These are phyloP conservation scores for Hysterangium stoloniferum DNA, from an alignment of 768 basidiomycete genomes.

Conservation along the genomic window DNA sequence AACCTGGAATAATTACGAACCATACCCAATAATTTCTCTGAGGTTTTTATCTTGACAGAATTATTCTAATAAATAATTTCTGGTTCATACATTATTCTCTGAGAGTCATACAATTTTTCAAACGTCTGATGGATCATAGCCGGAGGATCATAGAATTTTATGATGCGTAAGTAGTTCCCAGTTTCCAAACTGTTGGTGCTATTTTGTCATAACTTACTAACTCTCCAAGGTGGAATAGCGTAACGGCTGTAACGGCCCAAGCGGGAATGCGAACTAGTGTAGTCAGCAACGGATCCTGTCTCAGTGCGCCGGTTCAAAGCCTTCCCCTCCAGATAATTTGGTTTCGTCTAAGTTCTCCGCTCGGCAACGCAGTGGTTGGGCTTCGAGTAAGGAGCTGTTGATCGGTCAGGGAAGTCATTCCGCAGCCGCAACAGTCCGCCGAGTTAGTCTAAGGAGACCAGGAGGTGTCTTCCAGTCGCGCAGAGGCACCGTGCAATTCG, in stretches of 20 bases:
- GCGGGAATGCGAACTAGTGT: constrained; percentile 13
- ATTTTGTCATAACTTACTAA: too few species aligned
- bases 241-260: constrained; percentile 14
- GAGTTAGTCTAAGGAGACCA: constrained; percentile 13
- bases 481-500: constrained; percentile 6
- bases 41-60: too few species aligned
- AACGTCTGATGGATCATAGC: too few species aligned
- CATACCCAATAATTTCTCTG: too few species aligned
- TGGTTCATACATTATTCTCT: too few species aligned
- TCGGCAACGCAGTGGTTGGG: not conserved
- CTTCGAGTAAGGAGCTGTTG: constrained; percentile 1
- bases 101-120: too few species aligned
- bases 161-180: too few species aligned
- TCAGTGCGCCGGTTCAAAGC: constrained; percentile 9
- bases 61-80: too few species aligned
- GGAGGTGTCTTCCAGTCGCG: constrained; percentile 11
- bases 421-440: constrained; percentile 6
- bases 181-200: too few species aligned
- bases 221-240: too few species aligned
- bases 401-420: constrained; percentile 13
- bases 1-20: too few species aligned
- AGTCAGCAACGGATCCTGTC: constrained; percentile 11
- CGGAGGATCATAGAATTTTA: too few species aligned
- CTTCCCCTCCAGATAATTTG: constrained; percentile 12
- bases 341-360: constrained; percentile 1